A percentile compares a stretch with the other conserved stretches of the same genome.
Conservation (phyloP, 202 grass and related monocot species). For the Dendrocalamus latiflorus region DNA sequence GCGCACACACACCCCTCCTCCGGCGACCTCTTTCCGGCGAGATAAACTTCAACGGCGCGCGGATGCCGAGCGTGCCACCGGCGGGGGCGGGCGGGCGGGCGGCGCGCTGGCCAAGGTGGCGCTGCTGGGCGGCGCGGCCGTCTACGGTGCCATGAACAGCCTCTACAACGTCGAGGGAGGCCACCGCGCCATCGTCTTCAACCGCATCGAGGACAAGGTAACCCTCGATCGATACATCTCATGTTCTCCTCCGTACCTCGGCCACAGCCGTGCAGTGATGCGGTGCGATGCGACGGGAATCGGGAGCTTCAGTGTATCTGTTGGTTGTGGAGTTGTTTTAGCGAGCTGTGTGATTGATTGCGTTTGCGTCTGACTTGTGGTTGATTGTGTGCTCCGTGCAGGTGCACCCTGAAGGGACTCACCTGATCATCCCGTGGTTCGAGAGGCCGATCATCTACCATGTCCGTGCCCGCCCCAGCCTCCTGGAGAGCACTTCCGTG, state of each 20-base stretch:
- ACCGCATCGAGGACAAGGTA: conserved; percentile 81
- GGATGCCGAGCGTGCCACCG: conserved; percentile 40
- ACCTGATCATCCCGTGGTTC: conserved; percentile 34
- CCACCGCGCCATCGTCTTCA: conserved; percentile 96
- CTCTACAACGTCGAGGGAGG: conserved; percentile 96
- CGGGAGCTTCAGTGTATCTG: not conserved
- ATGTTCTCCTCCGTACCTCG: not conserved
- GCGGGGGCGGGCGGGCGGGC: conserved; percentile 12
- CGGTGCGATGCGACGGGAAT: not conserved
- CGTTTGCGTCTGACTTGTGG: not conserved
- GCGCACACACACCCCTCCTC: not conserved
- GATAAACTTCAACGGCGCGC: conserved; percentile 59
- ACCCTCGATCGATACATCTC: not conserved
- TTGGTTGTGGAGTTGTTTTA: not conserved
- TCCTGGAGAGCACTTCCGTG: no score
- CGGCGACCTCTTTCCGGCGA: not conserved
- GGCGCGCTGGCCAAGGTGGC: conserved; percentile 37
- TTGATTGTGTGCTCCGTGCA: conserved; percentile 17
- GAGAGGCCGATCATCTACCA: no score
- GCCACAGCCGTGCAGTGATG: not conserved
- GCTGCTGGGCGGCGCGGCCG: conserved; percentile 50
- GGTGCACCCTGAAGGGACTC: conserved; percentile 91
- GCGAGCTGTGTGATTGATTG: not conserved
- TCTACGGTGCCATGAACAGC: conserved; percentile 51
- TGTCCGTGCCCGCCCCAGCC: no score